Evolutionary conservation across 2,329 filamentous ascomycete genomes (phyloP).

Genomic region (Thelonectria rubi): DNA sequence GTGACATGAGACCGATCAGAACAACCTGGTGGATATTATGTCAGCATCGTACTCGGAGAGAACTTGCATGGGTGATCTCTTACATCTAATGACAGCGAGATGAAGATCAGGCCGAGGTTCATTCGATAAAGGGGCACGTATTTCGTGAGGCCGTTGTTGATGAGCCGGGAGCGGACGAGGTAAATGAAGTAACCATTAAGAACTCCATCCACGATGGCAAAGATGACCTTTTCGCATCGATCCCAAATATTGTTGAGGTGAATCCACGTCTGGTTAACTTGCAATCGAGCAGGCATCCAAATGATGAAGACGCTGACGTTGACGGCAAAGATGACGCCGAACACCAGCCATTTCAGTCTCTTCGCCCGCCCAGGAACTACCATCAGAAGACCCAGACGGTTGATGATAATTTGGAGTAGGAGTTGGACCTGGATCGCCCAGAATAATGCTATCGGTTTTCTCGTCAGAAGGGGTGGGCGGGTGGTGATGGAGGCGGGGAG

Average conservation of each 20-base stretch:
- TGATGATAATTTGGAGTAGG: conserved; percentile 64
- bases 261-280: conserved; percentile 53
- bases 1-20: conserved; percentile 42
- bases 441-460: conserved; percentile 13
- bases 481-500: background rate
- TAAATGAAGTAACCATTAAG: conserved; percentile 62
- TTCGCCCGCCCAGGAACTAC: conserved; percentile 48
- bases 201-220: conserved; percentile 56
- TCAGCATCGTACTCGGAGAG: background rate
- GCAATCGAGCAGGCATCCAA: conserved; percentile 62
- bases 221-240: conserved; percentile 60
- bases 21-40: conserved; percentile 18
- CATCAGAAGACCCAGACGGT: conserved; percentile 59
- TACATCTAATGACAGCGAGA: conserved; percentile 42
- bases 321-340: conserved; percentile 56
- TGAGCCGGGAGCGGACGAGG: conserved; percentile 54
- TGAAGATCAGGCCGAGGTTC: conserved; percentile 40
- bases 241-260: conserved; percentile 62
- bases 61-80: rapidly evolving
- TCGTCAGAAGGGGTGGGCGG: background rate
- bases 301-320: conserved; percentile 64
- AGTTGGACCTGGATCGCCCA: conserved; percentile 59
- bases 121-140: conserved; percentile 55
- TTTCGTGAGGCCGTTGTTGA: conserved; percentile 58
- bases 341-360: conserved; percentile 55